phyloP scores from a whole-genome alignment of 345 rosid species.

The Citropsis articulata region DNA sequence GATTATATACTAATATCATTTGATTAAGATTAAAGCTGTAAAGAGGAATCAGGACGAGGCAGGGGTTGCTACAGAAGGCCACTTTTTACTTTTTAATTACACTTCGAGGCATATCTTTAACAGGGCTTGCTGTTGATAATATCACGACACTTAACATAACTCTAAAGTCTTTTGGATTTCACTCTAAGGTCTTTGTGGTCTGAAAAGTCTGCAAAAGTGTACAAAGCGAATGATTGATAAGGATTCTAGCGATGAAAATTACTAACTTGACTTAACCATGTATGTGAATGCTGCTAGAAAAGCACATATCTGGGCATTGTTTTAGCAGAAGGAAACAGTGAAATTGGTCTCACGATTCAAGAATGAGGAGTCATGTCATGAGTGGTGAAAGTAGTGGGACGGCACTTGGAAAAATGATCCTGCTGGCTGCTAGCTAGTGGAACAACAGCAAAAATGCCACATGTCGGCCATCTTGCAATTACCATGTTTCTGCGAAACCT shows the following conservation, averaged over 20 bases:
- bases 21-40: constrained; percentile 14
- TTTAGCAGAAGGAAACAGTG: not conserved
- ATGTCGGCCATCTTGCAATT: constrained; percentile 11
- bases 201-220: not conserved
- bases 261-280: not conserved
- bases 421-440: not conserved
- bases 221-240: not conserved
- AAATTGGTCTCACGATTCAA: not conserved
- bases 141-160: not conserved
- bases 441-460: constrained; percentile 2
- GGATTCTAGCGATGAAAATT: not conserved
- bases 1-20: constrained; percentile 9
- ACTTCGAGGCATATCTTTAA: not conserved
- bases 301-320: not conserved
- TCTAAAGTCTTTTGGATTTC: not conserved
- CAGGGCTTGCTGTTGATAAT: not conserved
- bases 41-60: constrained; percentile 11
- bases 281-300: not conserved
- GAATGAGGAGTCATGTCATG: constrained; percentile 8
- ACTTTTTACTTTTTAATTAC: not conserved
- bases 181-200: not conserved
- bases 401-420: constrained; percentile 16
- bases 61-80: constrained; percentile 1
- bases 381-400: not conserved
- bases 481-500: not conserved